Base-by-base conservation (phyloP, 2,329 filamentous ascomycete genomes). In the Cordyceps cicadae region DNA sequence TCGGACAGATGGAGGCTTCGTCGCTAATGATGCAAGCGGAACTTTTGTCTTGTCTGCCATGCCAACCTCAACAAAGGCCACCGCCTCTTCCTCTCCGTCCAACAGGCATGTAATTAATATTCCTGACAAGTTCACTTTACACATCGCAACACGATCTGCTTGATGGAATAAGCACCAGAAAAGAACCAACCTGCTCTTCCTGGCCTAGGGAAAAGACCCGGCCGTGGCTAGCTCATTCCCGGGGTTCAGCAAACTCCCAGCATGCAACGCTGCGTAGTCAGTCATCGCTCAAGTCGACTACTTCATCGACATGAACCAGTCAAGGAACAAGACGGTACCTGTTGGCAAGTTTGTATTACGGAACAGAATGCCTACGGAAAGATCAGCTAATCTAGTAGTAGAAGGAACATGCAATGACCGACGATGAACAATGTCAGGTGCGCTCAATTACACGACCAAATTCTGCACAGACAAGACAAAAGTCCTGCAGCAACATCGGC, bases 161-260 rank as follows among this genome's bases (percentile, higher is more conserved):
- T 43, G 8, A 21, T 3, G n/a, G 9, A 29, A 14, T 43, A 46
- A 29, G 37, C 45, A 43, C 32, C 45, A 45, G 29, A 17, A 17
- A 3, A 57, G 14, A 50, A 1, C 2, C 54, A 57, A 58, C 46
- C 55, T 58, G 46, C 55, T 58, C n/a, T 46, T 58, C 55, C 51
- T 5, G 55, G 55, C 24, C 46, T 58, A 58, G 55, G 37, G 3
- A 51, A 1, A 32, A 32, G 17, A 17, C n/a, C 9, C 21, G 43
- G 17, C 15, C 15, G 12, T 48, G 43, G 14, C 26, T 37, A 45
- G 41, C 54, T 11, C 29, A 6, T 37, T 6, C 12, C 6, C 29
- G 9, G 9, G 14, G 5, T 12, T 2, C n/a, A 43, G 39, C 12
- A 45, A 21, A 21, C 39, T 11, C 19, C 17, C 29, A 12, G 45